A percentile compares a stretch with the other conserved stretches of the same genome.
Evolutionary conservation across 164 flowering plant species (phyloP).

Genomic region (Berberis thunbergii): DNA sequence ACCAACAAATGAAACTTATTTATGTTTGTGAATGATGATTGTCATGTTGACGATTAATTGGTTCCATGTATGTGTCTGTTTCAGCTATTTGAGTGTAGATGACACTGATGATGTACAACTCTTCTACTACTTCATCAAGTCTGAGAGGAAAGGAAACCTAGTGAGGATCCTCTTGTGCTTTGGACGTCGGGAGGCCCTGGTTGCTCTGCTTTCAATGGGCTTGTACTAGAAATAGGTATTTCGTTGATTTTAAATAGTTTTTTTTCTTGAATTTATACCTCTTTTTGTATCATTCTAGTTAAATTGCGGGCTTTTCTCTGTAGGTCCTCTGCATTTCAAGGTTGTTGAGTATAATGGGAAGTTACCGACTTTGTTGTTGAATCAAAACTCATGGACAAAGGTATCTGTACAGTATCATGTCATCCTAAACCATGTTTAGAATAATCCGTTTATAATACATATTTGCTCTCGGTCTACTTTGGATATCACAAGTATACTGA

Average conservation of each 20-base stretch:
- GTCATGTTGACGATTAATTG: not conserved
- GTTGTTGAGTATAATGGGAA: slow-evolving; percentile 25
- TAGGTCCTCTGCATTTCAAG: slow-evolving; percentile 35
- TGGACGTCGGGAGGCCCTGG: slow-evolving; percentile 4
- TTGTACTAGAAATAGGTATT: slow-evolving; percentile 3
- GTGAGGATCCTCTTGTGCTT: slow-evolving; percentile 1
- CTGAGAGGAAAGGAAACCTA: not conserved
- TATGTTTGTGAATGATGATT: no score
- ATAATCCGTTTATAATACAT: no score
- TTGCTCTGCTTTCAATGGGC: slow-evolving; percentile 2
- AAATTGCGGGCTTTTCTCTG: no score
- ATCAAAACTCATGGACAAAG: slow-evolving; percentile 48
- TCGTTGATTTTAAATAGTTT: not conserved
- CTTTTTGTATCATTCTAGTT: no score
- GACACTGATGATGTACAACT: not conserved
- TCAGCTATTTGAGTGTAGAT: slow-evolving; percentile 1
- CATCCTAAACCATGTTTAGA: not conserved
- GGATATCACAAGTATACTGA: not conserved
- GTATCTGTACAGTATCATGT: slow-evolving; percentile 10
- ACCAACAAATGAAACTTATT: no score
- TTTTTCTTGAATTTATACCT: not conserved
- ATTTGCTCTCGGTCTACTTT: no score
- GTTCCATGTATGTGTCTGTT: not conserved
- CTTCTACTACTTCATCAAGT: slow-evolving; percentile 5
- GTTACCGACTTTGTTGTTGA: slow-evolving; percentile 27